Percentiles rank a stretch among this genome's conserved stretches.
Evolutionary conservation across 768 basidiomycete species (phyloP).

Genomic region (Ephemerocybe angulata): DNA sequence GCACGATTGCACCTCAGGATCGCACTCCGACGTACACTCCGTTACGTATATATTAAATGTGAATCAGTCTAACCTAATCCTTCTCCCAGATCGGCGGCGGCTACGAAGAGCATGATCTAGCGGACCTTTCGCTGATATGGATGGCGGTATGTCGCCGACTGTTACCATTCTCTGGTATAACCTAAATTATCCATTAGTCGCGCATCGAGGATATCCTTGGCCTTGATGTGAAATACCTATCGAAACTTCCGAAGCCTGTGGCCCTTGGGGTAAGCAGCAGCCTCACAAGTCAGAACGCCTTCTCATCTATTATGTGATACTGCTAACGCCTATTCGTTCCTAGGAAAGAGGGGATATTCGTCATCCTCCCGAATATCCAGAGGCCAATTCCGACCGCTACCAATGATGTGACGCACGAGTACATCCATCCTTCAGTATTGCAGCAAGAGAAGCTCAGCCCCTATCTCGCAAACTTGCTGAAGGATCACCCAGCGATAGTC

Average conservation of each 20-base stretch:
- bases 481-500: constrained; percentile 43
- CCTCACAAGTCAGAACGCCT: constrained; percentile 55
- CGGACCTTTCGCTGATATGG: constrained; percentile 62
- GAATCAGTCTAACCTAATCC: neutral
- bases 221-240: constrained; percentile 52
- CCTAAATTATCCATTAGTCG: constrained; percentile 34
- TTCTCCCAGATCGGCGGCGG: constrained; percentile 62
- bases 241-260: constrained; percentile 45
- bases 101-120: constrained; percentile 61
- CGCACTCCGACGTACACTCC: constrained; percentile 24
- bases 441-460: constrained; percentile 37
- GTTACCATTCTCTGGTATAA: neutral
- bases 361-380: constrained; percentile 38
- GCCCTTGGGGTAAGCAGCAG: constrained; percentile 57
- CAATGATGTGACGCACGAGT: constrained; percentile 52
- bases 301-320: neutral
- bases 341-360: constrained; percentile 47
- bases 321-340: neutral
- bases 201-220: constrained; percentile 54
- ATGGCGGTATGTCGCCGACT: constrained; percentile 47
- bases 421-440: constrained; percentile 57
- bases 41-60: constrained; percentile 13
- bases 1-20: neutral
- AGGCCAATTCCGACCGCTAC: constrained; percentile 45
- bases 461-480: constrained; percentile 32